A percentile compares a stretch with the other conserved stretches of the same genome.
phyloP scores from a whole-genome alignment of 2,329 filamentous ascomycete species.

The Sporothrix brunneoviolacea region DNA sequence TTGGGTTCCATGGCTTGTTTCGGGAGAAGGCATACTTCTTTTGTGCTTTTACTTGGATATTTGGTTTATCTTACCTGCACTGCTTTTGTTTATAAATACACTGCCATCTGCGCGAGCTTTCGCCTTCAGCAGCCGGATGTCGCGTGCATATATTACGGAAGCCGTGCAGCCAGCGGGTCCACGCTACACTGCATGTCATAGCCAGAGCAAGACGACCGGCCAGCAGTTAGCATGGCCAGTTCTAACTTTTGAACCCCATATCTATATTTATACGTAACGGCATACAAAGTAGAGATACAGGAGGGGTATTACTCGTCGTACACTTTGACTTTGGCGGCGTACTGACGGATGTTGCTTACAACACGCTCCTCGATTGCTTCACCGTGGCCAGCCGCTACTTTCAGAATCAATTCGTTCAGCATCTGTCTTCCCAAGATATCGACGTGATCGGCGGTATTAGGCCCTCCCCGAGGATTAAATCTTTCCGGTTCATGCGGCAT shows the following conservation, averaged over 20 bases:
- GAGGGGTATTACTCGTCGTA: slow-evolving; percentile 51
- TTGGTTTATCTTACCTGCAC: too few relatives aligned
- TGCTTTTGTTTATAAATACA: too few relatives aligned
- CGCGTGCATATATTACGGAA: too few relatives aligned
- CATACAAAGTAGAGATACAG: not conserved
- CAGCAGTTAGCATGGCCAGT: too few relatives aligned
- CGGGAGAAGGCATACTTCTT: not conserved
- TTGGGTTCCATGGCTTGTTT: too few relatives aligned
- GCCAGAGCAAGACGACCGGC: too few relatives aligned
- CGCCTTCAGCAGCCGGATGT: too few relatives aligned
- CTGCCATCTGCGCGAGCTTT: too few relatives aligned
- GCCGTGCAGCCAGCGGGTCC: too few relatives aligned
- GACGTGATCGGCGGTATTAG: slow-evolving; percentile 79
- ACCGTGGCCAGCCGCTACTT: slow-evolving; percentile 79
- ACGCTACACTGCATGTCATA: too few relatives aligned
- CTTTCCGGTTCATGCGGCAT: slow-evolving; percentile 95
- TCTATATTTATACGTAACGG: not conserved
- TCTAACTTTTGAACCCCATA: too few relatives aligned
- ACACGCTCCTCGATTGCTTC: slow-evolving; percentile 71
- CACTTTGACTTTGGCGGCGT: slow-evolving; percentile 77
- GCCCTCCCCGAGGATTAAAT: slow-evolving; percentile 73
- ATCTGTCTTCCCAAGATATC: slow-evolving; percentile 87
- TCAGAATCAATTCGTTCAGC: slow-evolving; percentile 83
- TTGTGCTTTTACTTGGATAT: not conserved
- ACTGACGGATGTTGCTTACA: slow-evolving; percentile 73